Conservation (phyloP, 2,329 filamentous ascomycete species). For the Teratosphaeria viscida region DNA sequence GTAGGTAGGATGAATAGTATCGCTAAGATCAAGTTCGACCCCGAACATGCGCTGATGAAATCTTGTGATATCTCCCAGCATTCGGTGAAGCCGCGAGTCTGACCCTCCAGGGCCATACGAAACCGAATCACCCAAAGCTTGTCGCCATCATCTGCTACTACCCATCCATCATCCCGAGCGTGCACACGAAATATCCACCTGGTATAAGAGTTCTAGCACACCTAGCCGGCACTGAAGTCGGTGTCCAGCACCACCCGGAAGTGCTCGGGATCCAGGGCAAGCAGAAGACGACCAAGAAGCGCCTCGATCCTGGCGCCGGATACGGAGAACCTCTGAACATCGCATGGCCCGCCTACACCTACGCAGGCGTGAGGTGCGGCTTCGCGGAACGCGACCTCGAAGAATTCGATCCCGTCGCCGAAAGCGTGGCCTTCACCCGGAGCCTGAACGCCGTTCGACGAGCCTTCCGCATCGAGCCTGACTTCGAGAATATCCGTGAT, state of each 20-base stretch:
- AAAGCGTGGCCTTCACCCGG: slow-evolving; percentile 59
- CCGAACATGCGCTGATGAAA: not conserved
- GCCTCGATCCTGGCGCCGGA: slow-evolving; percentile 41
- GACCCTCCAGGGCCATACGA: slow-evolving; percentile 48
- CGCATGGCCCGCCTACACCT: slow-evolving; percentile 42
- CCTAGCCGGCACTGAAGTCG: slow-evolving; percentile 42
- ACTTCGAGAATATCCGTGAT: slow-evolving; percentile 37
- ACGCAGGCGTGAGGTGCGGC: slow-evolving; percentile 47
- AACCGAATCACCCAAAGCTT: slow-evolving; percentile 45
- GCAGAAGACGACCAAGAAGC: slow-evolving; percentile 37
- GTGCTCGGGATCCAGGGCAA: slow-evolving; percentile 45
- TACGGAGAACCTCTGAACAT: slow-evolving; percentile 37
- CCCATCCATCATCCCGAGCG: slow-evolving; percentile 45
- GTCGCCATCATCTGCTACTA: slow-evolving; percentile 55
- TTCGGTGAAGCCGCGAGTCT: slow-evolving; percentile 52
- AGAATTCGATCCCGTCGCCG: slow-evolving; percentile 53
- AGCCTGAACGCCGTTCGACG: slow-evolving; percentile 49
- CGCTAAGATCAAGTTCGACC: not conserved
- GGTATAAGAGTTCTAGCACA: slow-evolving; percentile 45
- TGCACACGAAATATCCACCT: slow-evolving; percentile 34
- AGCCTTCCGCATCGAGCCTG: slow-evolving; percentile 45
- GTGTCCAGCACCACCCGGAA: slow-evolving; percentile 39
- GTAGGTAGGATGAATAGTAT: slow-evolving; percentile 40
- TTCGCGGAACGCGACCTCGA: slow-evolving; percentile 64
- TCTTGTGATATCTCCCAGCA: slow-evolving; percentile 30